A percentile compares a stretch with the other conserved stretches of the same genome.
These are phyloP conservation scores for Dendrostoma leiphaemia DNA, from an alignment of 2,329 filamentous ascomycete genomes.

Conservation along the genomic window DNA sequence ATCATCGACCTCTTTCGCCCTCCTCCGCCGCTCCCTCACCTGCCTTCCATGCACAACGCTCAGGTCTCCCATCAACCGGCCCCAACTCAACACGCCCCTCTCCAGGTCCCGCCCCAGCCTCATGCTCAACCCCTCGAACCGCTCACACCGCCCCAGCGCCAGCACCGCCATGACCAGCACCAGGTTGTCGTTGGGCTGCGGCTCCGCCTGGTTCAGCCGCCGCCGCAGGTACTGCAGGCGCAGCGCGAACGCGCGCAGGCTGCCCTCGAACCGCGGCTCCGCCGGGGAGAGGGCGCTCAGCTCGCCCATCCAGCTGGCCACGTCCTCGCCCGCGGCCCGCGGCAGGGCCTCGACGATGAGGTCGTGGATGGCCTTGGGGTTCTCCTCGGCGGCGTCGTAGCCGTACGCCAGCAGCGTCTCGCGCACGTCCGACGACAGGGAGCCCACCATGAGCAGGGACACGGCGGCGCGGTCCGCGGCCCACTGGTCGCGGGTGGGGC, in stretches of 20 bases:
- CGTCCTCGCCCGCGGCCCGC: conserved; percentile 12
- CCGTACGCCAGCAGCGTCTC: conserved; percentile 17
- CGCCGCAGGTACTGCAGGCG: conserved; percentile 14
- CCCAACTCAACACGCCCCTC: conserved; percentile 15
- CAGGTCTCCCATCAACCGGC: conserved; percentile 16
- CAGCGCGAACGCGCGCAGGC: conserved; percentile 14
- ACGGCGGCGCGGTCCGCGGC: conserved; percentile 11
- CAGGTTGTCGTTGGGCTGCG: conserved; percentile 18
- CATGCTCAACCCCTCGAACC: conserved; percentile 16
- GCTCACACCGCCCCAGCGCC: conserved; percentile 10
- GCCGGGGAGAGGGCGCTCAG: conserved; percentile 10
- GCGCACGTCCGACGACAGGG: conserved; percentile 16
- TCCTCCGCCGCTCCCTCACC: conserved; percentile 9
- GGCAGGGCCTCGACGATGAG: conserved; percentile 15
- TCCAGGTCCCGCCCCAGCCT: conserved; percentile 16
- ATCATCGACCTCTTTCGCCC: not conserved
- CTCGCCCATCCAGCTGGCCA: conserved; percentile 13
- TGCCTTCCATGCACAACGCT: conserved; percentile 12
- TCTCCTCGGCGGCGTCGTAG: conserved; percentile 13
- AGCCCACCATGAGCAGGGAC: conserved; percentile 18
- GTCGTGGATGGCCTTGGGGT: conserved; percentile 13
- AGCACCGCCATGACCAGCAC: conserved; percentile 19
- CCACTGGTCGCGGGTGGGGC: conserved; percentile 9
- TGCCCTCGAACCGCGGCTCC: conserved; percentile 15
- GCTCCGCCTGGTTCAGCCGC: conserved; percentile 16